Percentiles rank a stretch among this genome's conserved stretches.
Evolutionary conservation across 2,329 filamentous ascomycete species (phyloP).

Genomic region (Penicillium sp.): DNA sequence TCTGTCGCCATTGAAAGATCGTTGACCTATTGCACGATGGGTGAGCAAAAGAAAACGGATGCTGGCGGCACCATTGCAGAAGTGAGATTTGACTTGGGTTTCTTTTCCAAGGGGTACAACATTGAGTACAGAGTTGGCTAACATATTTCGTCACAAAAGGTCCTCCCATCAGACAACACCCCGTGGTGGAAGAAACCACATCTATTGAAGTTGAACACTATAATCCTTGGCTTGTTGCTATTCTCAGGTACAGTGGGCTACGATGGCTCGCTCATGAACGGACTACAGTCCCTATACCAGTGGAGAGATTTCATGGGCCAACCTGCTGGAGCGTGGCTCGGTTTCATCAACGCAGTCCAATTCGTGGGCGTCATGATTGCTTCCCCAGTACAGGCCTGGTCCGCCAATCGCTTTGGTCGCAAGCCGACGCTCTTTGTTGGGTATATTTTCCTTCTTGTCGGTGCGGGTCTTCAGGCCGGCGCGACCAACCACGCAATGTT

Average conservation of each 20-base stretch:
- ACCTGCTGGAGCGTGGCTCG: conserved; percentile 6
- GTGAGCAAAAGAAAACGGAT: not conserved
- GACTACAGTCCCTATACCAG: conserved; percentile 8
- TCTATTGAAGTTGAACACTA: not conserved
- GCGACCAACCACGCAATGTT: not conserved
- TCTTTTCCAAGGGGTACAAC: too few relatives aligned
- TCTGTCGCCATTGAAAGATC: too few relatives aligned
- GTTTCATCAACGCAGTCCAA: not conserved
- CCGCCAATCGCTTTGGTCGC: not conserved
- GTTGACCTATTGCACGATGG: not conserved
- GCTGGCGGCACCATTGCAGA: not conserved
- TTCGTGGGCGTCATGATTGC: not conserved
- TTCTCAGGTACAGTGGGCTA: conserved; percentile 12
- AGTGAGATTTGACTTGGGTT: not conserved
- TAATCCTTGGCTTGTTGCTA: conserved; percentile 5
- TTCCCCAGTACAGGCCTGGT: not conserved
- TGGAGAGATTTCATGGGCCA: conserved; percentile 12
- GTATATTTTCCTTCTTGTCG: not conserved
- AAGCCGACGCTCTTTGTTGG: not conserved
- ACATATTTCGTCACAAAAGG: not conserved
- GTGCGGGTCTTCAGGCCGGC: not conserved
- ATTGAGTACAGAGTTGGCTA: not conserved
- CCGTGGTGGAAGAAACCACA: not conserved
- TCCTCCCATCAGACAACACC: not conserved
- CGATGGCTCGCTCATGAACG: conserved; percentile 14